These are phyloP conservation scores for Metschnikowia drakensbergensis DNA, from an alignment of 805 yeast species.

Conservation along the genomic window DNA sequence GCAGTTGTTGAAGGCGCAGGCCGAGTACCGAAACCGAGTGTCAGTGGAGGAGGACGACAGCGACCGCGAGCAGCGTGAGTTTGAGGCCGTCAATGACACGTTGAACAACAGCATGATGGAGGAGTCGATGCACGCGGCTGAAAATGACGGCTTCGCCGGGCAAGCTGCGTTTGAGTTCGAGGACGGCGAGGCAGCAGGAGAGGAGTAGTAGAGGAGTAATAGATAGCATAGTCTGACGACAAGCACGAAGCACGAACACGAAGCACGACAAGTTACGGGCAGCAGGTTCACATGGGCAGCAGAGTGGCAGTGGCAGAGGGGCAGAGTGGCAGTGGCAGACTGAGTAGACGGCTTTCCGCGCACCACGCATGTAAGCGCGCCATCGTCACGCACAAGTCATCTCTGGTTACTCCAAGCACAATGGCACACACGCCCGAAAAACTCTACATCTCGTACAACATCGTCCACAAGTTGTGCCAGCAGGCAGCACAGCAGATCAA, in stretches of 20 bases:
- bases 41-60: slow-evolving; percentile 18
- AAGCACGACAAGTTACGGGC: too few relatives aligned
- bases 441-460: slow-evolving; percentile 73
- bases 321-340: too few relatives aligned
- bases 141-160: slow-evolving; percentile 8
- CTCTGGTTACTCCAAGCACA: not conserved
- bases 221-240: not conserved
- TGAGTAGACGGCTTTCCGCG: too few relatives aligned
- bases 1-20: slow-evolving; percentile 71
- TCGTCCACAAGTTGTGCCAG: slow-evolving; percentile 72
- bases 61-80: slow-evolving; percentile 16
- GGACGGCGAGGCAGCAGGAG: slow-evolving; percentile 19
- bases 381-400: not conserved
- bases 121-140: slow-evolving; percentile 27
- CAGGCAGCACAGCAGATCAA: slow-evolving; percentile 57
- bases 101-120: slow-evolving; percentile 24
- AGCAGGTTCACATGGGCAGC: too few relatives aligned
- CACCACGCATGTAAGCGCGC: not conserved
- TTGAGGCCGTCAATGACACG: slow-evolving; percentile 17
- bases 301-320: too few relatives aligned
- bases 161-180: not conserved
- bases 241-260: not conserved
- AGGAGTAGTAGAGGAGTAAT: slow-evolving; percentile 37
- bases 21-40: slow-evolving; percentile 51
- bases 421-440: slow-evolving; percentile 9